Percentiles rank a stretch among this genome's conserved stretches.
phyloP scores from a whole-genome alignment of 2,329 filamentous ascomycete species.

The Ophiostoma tasmaniense region DNA sequence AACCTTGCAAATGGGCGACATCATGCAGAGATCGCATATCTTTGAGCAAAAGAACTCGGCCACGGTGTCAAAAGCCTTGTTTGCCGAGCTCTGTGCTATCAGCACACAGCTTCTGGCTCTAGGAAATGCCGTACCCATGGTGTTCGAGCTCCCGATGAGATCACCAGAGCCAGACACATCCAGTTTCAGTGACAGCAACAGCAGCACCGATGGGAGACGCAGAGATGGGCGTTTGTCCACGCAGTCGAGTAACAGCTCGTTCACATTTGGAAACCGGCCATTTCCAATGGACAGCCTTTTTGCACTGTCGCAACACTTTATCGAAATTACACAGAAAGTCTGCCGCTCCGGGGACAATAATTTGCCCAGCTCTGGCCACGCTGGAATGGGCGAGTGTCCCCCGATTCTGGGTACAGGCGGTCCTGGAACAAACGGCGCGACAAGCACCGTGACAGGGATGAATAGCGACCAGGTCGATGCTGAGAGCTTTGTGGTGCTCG shows the following conservation, averaged over 20 bases:
- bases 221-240: background rate
- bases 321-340: constrained; percentile 28
- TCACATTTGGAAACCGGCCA: constrained; percentile 19
- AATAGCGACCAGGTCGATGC: constrained; percentile 9
- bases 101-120: constrained; percentile 33
- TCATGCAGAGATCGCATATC: background rate
- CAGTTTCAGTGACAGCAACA: background rate
- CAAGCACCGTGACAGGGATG: background rate
- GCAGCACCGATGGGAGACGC: background rate
- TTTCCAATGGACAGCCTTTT: constrained; percentile 37
- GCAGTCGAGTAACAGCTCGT: background rate
- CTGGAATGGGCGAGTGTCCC: background rate
- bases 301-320: constrained; percentile 31
- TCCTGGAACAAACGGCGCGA: background rate
- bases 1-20: background rate
- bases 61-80: constrained; percentile 8
- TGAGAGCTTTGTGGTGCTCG: constrained; percentile 26
- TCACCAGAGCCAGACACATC: background rate
- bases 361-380: background rate
- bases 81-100: constrained; percentile 29
- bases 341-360: background rate
- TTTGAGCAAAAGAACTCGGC: background rate
- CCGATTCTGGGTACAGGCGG: background rate
- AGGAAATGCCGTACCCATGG: constrained; percentile 24
- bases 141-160: constrained; percentile 8